phyloP scores from a whole-genome alignment of 2,329 filamentous ascomycete species.

The Calonectria naviculata region DNA sequence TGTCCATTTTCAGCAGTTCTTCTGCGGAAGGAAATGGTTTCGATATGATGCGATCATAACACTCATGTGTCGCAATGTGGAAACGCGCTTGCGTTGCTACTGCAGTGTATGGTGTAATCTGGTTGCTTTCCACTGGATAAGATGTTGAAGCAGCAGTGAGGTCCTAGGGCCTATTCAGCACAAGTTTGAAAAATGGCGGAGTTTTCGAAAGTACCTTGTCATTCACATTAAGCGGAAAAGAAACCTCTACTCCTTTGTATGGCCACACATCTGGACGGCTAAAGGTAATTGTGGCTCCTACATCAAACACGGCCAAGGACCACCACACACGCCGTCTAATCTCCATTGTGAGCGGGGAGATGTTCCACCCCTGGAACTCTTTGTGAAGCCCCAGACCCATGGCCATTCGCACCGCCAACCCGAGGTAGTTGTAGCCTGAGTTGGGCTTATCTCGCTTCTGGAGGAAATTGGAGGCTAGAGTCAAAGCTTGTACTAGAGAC shows the following conservation, averaged over 20 bases:
- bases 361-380: conserved; percentile 50
- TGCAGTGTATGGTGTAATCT: conserved; percentile 56
- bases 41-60: conserved; percentile 58
- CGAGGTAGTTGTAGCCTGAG: conserved; percentile 63
- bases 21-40: conserved; percentile 53
- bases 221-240: conserved; percentile 55
- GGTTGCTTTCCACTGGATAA: conserved; percentile 48
- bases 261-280: conserved; percentile 47
- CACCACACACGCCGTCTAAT: conserved; percentile 51
- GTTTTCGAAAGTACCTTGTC: conserved; percentile 46
- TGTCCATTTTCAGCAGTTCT: conserved; percentile 54
- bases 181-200: background rate
- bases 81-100: conserved; percentile 57
- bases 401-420: conserved; percentile 61
- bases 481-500: conserved; percentile 57
- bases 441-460: conserved; percentile 64
- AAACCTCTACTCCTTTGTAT: conserved; percentile 54
- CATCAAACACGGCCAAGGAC: conserved; percentile 56
- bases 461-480: conserved; percentile 58
- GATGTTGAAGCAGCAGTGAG: conserved; percentile 48
- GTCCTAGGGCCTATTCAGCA: conserved; percentile 27
- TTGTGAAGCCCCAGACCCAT: conserved; percentile 61
- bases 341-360: conserved; percentile 48
- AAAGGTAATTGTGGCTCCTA: conserved; percentile 58
- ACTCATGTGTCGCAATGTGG: conserved; percentile 55